phyloP scores from a whole-genome alignment of 2,329 filamentous ascomycete genomes.

The Cladosporium austrohemisphaericum region DNA sequence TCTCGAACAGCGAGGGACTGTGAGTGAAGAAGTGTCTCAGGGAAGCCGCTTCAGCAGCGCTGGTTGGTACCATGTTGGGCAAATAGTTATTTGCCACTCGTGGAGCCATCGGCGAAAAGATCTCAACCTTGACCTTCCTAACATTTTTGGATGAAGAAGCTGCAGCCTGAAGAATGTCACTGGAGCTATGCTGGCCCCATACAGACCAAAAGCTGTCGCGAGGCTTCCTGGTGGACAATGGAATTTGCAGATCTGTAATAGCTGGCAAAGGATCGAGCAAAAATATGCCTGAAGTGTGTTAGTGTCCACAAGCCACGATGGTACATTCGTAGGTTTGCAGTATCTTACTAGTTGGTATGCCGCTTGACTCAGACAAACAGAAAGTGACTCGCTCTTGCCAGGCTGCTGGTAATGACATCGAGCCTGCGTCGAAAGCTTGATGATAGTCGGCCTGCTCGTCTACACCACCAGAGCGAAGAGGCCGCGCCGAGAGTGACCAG shows the following conservation, averaged over 20 bases:
- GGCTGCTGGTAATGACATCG: slow-evolving; percentile 4
- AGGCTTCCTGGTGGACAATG: neutral
- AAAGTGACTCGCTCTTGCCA: slow-evolving; percentile 19
- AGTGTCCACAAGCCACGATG: neutral
- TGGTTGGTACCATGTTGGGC: no score
- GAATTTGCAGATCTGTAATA: slow-evolving; percentile 10
- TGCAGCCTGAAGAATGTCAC: no score
- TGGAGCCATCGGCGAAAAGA: slow-evolving; percentile 7
- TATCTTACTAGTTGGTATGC: slow-evolving; percentile 13
- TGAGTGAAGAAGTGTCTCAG: no score
- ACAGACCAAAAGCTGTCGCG: no score
- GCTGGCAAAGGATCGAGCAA: slow-evolving; percentile 19
- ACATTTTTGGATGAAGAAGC: no score
- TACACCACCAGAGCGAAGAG: neutral
- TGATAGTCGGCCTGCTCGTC: no score
- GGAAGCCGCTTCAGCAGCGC: no score
- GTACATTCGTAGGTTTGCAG: no score
- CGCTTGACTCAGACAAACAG: neutral
- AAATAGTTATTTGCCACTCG: neutral
- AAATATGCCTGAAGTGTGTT: slow-evolving; percentile 12
- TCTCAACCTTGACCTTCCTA: neutral
- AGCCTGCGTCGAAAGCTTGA: slow-evolving; percentile 1
- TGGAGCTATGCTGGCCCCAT: no score
- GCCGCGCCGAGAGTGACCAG: slow-evolving; percentile 10
- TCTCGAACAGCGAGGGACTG: no score